phyloP scores from a whole-genome alignment of 345 rosid genomes.

The Leavenworthia alabamica region DNA sequence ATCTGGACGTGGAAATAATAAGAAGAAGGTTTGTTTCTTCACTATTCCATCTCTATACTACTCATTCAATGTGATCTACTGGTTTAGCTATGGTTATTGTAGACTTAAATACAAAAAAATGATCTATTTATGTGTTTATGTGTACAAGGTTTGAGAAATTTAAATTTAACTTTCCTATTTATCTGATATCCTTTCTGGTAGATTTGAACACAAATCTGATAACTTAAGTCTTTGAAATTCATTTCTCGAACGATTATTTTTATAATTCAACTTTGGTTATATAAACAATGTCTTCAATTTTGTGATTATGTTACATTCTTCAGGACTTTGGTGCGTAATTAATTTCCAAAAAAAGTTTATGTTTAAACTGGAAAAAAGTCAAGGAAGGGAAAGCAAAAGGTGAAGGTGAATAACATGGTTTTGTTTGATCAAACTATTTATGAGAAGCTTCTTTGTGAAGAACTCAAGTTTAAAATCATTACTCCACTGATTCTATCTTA shows the following conservation, averaged over 20 bases:
- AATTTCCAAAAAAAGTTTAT: no score
- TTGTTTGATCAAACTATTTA: conserved; percentile 74
- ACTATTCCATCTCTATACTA: not conserved
- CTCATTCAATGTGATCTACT: not conserved
- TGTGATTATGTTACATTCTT: no score
- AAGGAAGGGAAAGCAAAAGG: conserved; percentile 95
- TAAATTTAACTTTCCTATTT: not conserved
- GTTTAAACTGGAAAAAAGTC: conserved; percentile 46
- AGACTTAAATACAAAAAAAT: no score
- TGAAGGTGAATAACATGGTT: conserved; percentile 91
- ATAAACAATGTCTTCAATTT: no score
- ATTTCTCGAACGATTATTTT: no score
- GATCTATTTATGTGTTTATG: no score
- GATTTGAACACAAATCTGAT: no score
- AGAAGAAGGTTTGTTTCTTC: conserved; percentile 38
- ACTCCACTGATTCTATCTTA: conserved; percentile 72
- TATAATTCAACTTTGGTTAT: no score
- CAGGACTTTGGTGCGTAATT: no score
- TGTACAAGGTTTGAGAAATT: no score
- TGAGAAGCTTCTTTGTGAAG: conserved; percentile 70
- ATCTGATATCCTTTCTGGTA: not conserved
- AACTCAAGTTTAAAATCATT: conserved; percentile 70
- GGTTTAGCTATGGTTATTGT: not conserved
- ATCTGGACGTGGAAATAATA: conserved; percentile 51
- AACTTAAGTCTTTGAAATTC: no score